Conservation (phyloP, 1,284 basidiomycete genomes). For the Rhodotorula sp. region DNA sequence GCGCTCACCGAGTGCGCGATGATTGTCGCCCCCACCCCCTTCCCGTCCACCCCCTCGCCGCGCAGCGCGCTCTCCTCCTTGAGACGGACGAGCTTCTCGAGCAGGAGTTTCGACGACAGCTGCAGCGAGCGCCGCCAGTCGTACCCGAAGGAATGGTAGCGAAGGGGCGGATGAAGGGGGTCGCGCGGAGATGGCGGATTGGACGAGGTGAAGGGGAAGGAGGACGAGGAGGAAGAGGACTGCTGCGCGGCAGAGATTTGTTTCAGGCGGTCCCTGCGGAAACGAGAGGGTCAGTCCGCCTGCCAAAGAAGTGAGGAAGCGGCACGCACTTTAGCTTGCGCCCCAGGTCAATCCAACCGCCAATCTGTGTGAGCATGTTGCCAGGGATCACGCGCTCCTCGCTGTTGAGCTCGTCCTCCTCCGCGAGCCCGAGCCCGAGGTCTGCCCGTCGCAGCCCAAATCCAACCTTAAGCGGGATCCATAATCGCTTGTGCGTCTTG, state of each 20-base stretch:
- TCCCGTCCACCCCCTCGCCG: constrained; percentile 27
- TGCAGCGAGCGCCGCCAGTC: constrained; percentile 47
- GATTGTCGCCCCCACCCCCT: constrained; percentile 48
- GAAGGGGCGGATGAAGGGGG: constrained; percentile 20
- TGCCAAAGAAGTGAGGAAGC: too few relatives aligned
- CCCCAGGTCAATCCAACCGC: constrained; percentile 48
- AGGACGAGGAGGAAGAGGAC: background rate
- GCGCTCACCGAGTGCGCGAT: constrained; percentile 47
- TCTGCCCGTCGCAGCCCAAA: constrained; percentile 47
- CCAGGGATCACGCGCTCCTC: constrained; percentile 47
- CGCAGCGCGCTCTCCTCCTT: constrained; percentile 40
- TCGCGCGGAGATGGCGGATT: background rate
- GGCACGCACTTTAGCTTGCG: constrained; percentile 41
- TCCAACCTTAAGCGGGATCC: constrained; percentile 49
- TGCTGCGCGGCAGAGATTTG: background rate
- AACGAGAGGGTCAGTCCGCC: background rate
- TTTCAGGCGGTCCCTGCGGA: constrained; percentile 30
- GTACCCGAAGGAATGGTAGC: constrained; percentile 49
- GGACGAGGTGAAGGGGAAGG: constrained; percentile 12
- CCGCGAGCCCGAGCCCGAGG: constrained; percentile 47
- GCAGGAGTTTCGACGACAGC: constrained; percentile 29
- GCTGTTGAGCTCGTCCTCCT: constrained; percentile 39
- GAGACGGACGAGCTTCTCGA: constrained; percentile 34
- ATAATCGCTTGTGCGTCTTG: constrained; percentile 46
- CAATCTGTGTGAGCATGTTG: constrained; percentile 46